Base-by-base conservation (phyloP, 2,329 filamentous ascomycete species). In the Raffaelea arxii region DNA sequence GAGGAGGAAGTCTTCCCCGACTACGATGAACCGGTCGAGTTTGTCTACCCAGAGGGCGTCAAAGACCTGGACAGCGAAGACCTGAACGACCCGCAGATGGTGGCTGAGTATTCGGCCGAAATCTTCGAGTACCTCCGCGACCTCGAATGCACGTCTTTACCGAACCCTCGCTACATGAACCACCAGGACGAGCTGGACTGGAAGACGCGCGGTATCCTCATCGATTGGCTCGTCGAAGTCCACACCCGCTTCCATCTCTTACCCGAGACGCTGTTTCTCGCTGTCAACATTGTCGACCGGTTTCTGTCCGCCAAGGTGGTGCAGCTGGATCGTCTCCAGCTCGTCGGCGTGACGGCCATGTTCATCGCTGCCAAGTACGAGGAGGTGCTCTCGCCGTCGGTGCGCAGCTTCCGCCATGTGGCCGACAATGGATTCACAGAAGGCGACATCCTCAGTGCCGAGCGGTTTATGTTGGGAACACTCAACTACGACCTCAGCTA, bases 281-380 rank as follows among this genome's bases (percentile, higher is more conserved):
- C 90, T 40, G 87, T 96, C 75, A 98, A 97, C 76, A 89, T 97
- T 64, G 94, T 97, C 62, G 92, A 98, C 65, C 90, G 92, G 50
- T 98, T 97, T 72, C 78, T 98, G 41, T 96, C 91, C 0, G 80
- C 82, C 60, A 96, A 97, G 72, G 84, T 96, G 25, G 92, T 98
- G 40, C 88, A 94, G 68, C 81, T 98, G 41, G 91, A 97, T 64
- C 89, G 90, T 51, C 82, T 98, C 6, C 92, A 98, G 68, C 78
- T 98, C 9, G 92, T 98, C 49, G 92, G 92, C 59, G 90, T 97
- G 59, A 95, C 92, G 22, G 92, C 91, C 65, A 97, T 98, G 92
- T 97, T 97, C 72, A 95, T 97, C 60, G 92, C 92, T 12, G 94
- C 91, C 60, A 98, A 98, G 71, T 98, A 97, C 63, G 91, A 98